Evolutionary conservation across 129 eudicot species (phyloP), one percentile per base, ranked within the genome.

Genomic region (Flaveria bidentis): DNA sequence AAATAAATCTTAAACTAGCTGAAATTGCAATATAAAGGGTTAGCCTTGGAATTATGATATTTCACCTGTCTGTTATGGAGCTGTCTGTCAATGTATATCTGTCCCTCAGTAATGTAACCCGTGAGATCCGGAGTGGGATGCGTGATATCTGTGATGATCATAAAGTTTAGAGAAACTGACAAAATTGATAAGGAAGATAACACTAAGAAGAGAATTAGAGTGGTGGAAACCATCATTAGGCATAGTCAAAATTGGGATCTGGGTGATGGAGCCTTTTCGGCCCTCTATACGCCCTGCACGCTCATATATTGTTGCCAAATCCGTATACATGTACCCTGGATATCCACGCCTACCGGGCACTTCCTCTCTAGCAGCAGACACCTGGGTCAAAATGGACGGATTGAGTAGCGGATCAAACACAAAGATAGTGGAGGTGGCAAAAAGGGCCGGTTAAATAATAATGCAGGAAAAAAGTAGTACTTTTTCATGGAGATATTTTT

Each of bases 331-430:
- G 72, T 94, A 94, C 79, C 99, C 99, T 81, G 99, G 99, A 82
- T 94, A 94, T 42, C 99, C 99, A 86, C 99, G 97, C 82, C 99
- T 94, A 81, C 99, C 99, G 82, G 99, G 99, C 47, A 94, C 99
- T 83, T 94, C 97, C 66, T 94, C 99, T 75, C 97, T 93, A 39
- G 97, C 97, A 81, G 97, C 99, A 79, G 99, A 91, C 6, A 94
- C 99, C 99, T 94, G 13, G 23, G 46, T 14, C 68, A 62, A 28
- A 28, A 62, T 62, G 45, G 68, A 14, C 5, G 45, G 41, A 12
- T 30, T 1, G 23, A 20, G 11, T 63, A 15, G 33, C 69, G 45
- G 22, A 44, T 16, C 45, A 63, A 16, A 63, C 4, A 30, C 45
- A 63, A 7, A 63, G 68, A 14, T 25, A 61, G 42, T 25, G 26